Evolutionary conservation across 352 stramenopile species (phyloP).

Genomic region (Phytophthora agathidicida): DNA sequence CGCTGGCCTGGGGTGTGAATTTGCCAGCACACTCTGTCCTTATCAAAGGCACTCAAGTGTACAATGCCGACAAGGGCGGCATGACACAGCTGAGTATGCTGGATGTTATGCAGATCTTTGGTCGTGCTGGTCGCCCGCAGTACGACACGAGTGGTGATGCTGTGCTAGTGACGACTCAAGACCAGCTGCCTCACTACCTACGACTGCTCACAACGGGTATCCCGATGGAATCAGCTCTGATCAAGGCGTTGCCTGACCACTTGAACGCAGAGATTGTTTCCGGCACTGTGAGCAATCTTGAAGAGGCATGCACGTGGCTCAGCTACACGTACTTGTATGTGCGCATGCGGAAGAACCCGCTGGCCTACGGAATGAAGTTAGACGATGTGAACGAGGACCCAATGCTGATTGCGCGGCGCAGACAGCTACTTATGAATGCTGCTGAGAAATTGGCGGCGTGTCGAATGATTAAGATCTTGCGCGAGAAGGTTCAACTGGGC

Average conservation of each 20-base stretch:
- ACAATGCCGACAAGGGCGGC: conserved; percentile 98
- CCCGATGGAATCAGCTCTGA: conserved; percentile 98
- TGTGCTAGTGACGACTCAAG: conserved; percentile 98
- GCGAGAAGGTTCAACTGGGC: conserved; percentile 53
- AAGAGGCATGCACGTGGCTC: conserved; percentile 97
- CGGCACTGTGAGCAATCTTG: conserved; percentile 97
- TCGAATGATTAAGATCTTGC: conserved; percentile 86
- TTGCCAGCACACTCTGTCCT: conserved; percentile 98
- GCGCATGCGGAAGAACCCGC: conserved; percentile 97
- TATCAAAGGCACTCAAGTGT: conserved; percentile 99
- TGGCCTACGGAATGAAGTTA: conserved; percentile 97
- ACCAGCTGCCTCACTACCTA: conserved; percentile 94
- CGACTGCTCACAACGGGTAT: conserved; percentile 95
- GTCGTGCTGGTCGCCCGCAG: conserved; percentile 97
- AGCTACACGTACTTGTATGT: conserved; percentile 99
- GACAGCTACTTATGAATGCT: conserved; percentile 75
- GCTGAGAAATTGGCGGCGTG: conserved; percentile 77
- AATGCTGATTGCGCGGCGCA: conserved; percentile 69
- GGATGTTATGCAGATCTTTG: conserved; percentile 99
- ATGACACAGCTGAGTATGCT: conserved; percentile 98
- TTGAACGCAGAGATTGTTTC: conserved; percentile 99
- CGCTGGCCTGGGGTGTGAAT: conserved; percentile 99
- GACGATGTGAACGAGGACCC: conserved; percentile 94
- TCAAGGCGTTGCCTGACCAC: conserved; percentile 98
- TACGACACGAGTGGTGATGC: conserved; percentile 99